A percentile compares a stretch with the other conserved stretches of the same genome.
phyloP scores from a whole-genome alignment of 352 stramenopile genomes.

The Peronospora belbahrii region DNA sequence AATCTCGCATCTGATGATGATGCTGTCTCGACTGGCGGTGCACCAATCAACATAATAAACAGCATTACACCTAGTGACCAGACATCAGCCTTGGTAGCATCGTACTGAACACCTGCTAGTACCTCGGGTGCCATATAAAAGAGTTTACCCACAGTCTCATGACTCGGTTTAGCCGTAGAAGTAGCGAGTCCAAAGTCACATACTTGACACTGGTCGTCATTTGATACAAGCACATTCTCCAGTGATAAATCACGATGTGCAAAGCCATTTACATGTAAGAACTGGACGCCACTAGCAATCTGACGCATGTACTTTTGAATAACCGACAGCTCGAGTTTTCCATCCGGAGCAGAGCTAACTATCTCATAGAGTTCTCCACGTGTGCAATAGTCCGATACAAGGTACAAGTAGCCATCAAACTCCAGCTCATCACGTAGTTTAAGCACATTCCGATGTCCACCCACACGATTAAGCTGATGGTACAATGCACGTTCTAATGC shows the following conservation, averaged over 20 bases:
- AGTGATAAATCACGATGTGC: slow-evolving; percentile 78
- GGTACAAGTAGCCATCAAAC: slow-evolving; percentile 71
- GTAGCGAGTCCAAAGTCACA: slow-evolving; percentile 76
- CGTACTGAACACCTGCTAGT: slow-evolving; percentile 49
- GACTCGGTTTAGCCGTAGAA: slow-evolving; percentile 30
- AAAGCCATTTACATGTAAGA: slow-evolving; percentile 68
- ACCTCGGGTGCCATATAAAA: slow-evolving; percentile 85
- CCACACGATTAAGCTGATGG: slow-evolving; percentile 47
- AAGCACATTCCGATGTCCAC: slow-evolving; percentile 59
- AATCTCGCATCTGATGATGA: slow-evolving; percentile 50
- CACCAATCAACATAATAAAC: slow-evolving; percentile 75
- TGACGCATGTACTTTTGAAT: slow-evolving; percentile 55
- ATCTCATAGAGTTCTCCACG: slow-evolving; percentile 75
- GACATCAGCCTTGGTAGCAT: slow-evolving; percentile 71
- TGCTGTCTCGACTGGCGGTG: slow-evolving; percentile 57
- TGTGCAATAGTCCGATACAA: slow-evolving; percentile 69
- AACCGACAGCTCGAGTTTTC: slow-evolving; percentile 36
- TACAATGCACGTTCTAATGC: slow-evolving; percentile 68
- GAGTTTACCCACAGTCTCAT: slow-evolving; percentile 71
- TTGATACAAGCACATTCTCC: slow-evolving; percentile 76
- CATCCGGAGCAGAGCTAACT: slow-evolving; percentile 43
- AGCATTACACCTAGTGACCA: slow-evolving; percentile 84
- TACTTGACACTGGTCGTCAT: slow-evolving; percentile 65
- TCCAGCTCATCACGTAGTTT: slow-evolving; percentile 67
- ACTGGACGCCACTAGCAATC: slow-evolving; percentile 64